A percentile compares a stretch with the other conserved stretches of the same genome.
phyloP scores from a whole-genome alignment of 2,329 filamentous ascomycete genomes.

The Apiospora sp. region DNA sequence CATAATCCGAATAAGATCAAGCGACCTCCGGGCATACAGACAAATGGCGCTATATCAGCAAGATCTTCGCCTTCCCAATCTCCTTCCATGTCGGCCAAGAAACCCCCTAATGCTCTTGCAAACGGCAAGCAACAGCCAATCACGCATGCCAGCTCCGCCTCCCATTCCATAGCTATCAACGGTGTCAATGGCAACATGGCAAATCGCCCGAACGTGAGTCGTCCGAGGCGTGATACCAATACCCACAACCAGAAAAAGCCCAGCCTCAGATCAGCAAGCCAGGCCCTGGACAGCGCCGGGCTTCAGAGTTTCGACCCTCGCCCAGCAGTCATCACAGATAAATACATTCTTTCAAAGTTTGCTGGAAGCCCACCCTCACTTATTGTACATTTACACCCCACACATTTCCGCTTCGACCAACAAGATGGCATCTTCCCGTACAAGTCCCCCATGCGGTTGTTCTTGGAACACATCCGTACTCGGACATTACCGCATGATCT shows the following conservation, averaged over 20 bases:
- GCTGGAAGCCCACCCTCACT: constrained; percentile 80
- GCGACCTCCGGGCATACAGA: constrained; percentile 71
- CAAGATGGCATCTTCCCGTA: constrained; percentile 94
- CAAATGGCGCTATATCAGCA: constrained; percentile 66
- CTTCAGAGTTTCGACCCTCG: constrained; percentile 53
- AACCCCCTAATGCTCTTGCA: constrained; percentile 53
- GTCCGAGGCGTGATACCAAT: constrained; percentile 65
- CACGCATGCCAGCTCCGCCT: constrained; percentile 35
- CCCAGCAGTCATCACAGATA: constrained; percentile 63
- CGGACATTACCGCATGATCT: constrained; percentile 90
- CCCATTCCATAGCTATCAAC: constrained; percentile 49
- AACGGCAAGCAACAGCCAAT: constrained; percentile 51
- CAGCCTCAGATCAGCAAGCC: constrained; percentile 57
- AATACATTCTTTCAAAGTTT: constrained; percentile 86
- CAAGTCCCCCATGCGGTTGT: constrained; percentile 86
- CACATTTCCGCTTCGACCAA: constrained; percentile 90
- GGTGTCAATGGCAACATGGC: constrained; percentile 54
- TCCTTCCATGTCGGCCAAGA: constrained; percentile 63
- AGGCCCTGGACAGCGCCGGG: constrained; percentile 51
- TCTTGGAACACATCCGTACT: constrained; percentile 77
- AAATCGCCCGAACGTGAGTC: constrained; percentile 56
- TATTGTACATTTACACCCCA: constrained; percentile 83
- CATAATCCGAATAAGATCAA: constrained; percentile 67
- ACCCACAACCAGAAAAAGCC: constrained; percentile 54
- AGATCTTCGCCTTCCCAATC: constrained; percentile 59